Evolutionary conservation across 1,284 basidiomycete genomes (phyloP).

Genomic region (Puccinia hordei): DNA sequence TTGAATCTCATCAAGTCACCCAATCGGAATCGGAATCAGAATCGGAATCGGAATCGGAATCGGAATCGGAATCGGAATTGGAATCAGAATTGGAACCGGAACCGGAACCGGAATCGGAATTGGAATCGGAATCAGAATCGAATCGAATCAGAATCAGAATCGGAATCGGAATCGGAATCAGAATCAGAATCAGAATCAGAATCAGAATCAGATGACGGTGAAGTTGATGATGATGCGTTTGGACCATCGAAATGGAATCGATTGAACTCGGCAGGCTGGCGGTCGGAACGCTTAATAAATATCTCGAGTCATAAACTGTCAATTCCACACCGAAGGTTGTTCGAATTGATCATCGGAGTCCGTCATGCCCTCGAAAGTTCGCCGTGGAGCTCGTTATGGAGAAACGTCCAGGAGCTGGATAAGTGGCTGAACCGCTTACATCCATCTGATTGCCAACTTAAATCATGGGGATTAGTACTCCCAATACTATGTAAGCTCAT

Average conservation of each 20-base stretch:
- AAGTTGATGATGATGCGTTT: background rate
- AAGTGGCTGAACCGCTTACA: background rate
- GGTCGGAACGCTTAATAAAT: background rate
- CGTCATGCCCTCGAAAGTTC: background rate
- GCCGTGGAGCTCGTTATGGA: constrained; percentile 16
- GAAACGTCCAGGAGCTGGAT: constrained; percentile 5
- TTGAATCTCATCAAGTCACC: no score
- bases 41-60: constrained; percentile 1
- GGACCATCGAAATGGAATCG: background rate
- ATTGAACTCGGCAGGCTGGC: background rate
- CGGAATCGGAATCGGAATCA: background rate
- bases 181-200: constrained; percentile 10
- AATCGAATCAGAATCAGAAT: background rate
- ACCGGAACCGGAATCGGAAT: background rate
- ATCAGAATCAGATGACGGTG: background rate
- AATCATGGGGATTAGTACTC: constrained; percentile 5
- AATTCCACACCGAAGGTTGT: background rate
- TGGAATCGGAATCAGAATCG: constrained; percentile 2
- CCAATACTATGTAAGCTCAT: constrained; percentile 18
- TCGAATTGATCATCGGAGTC: background rate
- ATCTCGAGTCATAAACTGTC: background rate
- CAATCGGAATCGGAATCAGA: no score
- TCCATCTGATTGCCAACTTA: background rate
- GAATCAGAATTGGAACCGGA: background rate
- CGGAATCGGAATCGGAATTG: background rate